phyloP scores from a whole-genome alignment of 1,139 yeast genomes.

The Pichia sp. region DNA sequence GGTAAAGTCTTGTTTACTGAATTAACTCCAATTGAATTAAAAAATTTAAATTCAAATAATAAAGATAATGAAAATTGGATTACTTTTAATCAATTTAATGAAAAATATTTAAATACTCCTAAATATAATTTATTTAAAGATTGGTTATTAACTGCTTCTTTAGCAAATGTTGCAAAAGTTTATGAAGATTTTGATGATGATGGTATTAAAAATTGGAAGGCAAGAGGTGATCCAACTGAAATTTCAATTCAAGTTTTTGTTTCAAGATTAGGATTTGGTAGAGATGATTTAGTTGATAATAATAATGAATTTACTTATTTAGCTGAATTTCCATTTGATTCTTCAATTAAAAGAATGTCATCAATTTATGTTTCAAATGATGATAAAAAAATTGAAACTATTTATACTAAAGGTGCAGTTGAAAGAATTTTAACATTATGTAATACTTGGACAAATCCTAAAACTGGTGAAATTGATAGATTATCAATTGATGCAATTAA shows the following conservation, averaged over 20 bases:
- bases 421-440: conserved; percentile 64
- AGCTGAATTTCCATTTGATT: conserved; percentile 73
- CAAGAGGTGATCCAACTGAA: conserved; percentile 83
- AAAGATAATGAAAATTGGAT: conserved; percentile 30
- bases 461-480: conserved; percentile 29
- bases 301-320: conserved; percentile 36
- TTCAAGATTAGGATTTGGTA: conserved; percentile 45
- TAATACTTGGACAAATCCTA: conserved; percentile 44
- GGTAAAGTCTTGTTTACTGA: conserved; percentile 47
- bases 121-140: conserved; percentile 31
- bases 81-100: conserved; percentile 20
- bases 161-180: conserved; percentile 69
- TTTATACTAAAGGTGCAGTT: conserved; percentile 74
- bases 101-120: conserved; percentile 18
- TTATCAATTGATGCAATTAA: conserved; percentile 39
- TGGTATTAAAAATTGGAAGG: conserved; percentile 52
- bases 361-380: conserved; percentile 43
- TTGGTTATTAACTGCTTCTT: conserved; percentile 57
- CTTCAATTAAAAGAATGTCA: conserved; percentile 71
- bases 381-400: conserved; percentile 29
- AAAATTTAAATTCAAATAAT: not conserved
- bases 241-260: conserved; percentile 75
- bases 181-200: conserved; percentile 36
- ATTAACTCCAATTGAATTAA: conserved; percentile 39
- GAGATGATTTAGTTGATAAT: conserved; percentile 39